These are phyloP conservation scores for barley (Hordeum vulgare) DNA, from an alignment of 176 grass and related monocot species.

Conservation along the genomic window MorexV3_pseudomolecules_assembly NC_058522.1:432317293-432317792, in stretches of 20 bases:
- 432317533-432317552: neutral
- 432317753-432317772: neutral
- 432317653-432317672: neutral
- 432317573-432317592: neutral
- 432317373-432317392: neutral
- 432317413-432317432: neutral
- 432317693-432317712: neutral
- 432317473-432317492: slow-evolving; percentile 46
- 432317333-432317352: slow-evolving; percentile 21
- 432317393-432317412: neutral
- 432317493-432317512: slow-evolving; percentile 37
- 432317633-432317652: neutral
- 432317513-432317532: slow-evolving; percentile 40
- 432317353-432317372: neutral
- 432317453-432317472: slow-evolving; percentile 66
- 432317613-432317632: slow-evolving; percentile 26
- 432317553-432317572: neutral
- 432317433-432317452: slow-evolving; percentile 14
- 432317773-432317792: neutral
- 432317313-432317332: slow-evolving; percentile 47
- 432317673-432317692: neutral
- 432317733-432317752: neutral
- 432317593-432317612: slow-evolving; percentile 5
- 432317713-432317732: neutral
- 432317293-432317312: slow-evolving; percentile 18